Evolutionary conservation across 2,329 filamentous ascomycete genomes (phyloP).

Genomic region (Ascosphaera apis): DNA sequence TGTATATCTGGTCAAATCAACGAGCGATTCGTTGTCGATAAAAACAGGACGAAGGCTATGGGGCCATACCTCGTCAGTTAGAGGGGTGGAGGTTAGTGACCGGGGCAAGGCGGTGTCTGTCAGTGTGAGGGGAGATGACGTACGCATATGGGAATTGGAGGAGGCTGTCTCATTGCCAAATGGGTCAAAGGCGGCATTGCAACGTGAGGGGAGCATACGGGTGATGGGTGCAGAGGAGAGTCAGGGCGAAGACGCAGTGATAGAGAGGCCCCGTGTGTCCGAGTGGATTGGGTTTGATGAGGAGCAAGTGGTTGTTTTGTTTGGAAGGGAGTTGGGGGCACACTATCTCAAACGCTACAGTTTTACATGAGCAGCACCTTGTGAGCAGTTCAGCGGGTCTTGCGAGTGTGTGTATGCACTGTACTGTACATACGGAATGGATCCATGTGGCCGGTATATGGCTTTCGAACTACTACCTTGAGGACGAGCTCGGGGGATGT

Average conservation of each 20-base stretch:
- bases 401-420: too few species aligned
- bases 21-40: conserved; percentile 39
- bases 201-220: conserved; percentile 29
- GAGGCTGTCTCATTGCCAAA: conserved; percentile 32
- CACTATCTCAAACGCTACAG: conserved; percentile 69
- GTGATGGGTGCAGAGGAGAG: conserved; percentile 20
- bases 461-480: too few species aligned
- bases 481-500: too few species aligned
- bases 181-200: conserved; percentile 19
- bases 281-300: conserved; percentile 75
- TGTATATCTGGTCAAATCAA: conserved; percentile 60
- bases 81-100: conserved; percentile 61
- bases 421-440: too few species aligned
- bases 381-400: background rate
- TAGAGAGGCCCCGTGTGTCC: conserved; percentile 22
- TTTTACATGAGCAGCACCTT: conserved; percentile 37
- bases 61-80: conserved; percentile 81
- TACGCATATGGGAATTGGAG: conserved; percentile 77
- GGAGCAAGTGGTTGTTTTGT: conserved; percentile 70
- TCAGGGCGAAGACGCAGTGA: conserved; percentile 6
- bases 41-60: conserved; percentile 55
- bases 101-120: conserved; percentile 81
- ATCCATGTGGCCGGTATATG: too few species aligned
- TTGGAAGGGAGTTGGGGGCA: conserved; percentile 40
- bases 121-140: conserved; percentile 52